phyloP scores from a whole-genome alignment of 2,329 filamentous ascomycete genomes.

The Gnomoniopsis smithogilvyi region DNA sequence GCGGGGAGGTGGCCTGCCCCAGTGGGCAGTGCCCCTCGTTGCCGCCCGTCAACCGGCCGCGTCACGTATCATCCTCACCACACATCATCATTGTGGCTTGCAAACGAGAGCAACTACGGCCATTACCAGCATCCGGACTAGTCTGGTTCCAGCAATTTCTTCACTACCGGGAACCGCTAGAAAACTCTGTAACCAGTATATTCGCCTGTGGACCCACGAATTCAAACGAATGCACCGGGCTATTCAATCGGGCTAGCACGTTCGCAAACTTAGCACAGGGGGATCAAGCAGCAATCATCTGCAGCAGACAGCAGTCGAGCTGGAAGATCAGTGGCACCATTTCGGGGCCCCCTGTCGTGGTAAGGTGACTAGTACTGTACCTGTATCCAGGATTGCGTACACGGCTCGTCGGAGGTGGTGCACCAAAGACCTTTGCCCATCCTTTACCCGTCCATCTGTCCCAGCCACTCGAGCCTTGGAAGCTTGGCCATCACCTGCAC shows the following conservation, averaged over 20 bases:
- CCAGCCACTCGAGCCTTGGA: constrained; percentile 24
- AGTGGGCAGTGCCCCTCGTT: too few relatives aligned
- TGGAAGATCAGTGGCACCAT: too few relatives aligned
- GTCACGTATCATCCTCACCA: constrained; percentile 11
- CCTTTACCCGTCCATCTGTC: constrained; percentile 13
- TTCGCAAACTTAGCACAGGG: too few relatives aligned
- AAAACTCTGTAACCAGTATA: background rate
- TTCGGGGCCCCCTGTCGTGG: background rate
- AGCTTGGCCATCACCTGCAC: constrained; percentile 19
- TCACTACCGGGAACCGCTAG: background rate
- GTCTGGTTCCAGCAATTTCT: background rate
- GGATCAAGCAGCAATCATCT: background rate
- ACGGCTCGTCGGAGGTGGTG: background rate
- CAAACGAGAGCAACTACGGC: background rate
- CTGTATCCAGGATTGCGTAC: background rate
- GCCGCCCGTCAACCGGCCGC: constrained; percentile 5
- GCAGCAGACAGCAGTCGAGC: too few relatives aligned
- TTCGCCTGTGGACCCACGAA: background rate
- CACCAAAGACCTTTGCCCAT: background rate
- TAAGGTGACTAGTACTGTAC: background rate
- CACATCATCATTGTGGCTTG: background rate
- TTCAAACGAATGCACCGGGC: background rate
- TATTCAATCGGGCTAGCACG: background rate
- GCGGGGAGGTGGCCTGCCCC: too few relatives aligned
- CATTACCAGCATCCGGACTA: background rate